Conservation (phyloP, 306 rosid species). For the Cyclanthera cordifolia region DNA sequence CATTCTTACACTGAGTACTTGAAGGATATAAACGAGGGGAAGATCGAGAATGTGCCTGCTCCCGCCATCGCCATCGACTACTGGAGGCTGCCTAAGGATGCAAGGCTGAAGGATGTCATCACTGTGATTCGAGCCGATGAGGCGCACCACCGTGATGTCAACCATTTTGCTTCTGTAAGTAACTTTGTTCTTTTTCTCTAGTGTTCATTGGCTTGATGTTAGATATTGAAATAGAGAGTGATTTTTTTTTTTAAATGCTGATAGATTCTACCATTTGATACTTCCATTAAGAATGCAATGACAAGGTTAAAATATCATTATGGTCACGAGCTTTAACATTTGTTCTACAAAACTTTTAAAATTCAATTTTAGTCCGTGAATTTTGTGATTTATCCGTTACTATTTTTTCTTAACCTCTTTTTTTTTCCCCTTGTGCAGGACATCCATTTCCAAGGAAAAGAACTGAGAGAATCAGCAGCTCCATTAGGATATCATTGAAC, state of each 20-base stretch:
- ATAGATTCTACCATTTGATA: too few species aligned
- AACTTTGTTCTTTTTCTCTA: too few species aligned
- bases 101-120: conserved; percentile 53
- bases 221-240: too few species aligned
- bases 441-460: conserved; percentile 54
- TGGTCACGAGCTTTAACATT: too few species aligned
- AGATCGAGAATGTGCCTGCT: conserved; percentile 57
- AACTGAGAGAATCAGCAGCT: conserved; percentile 62
- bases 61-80: conserved; percentile 84
- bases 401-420: background rate
- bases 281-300: too few species aligned
- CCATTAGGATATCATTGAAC: conserved; percentile 52
- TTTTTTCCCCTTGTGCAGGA: conserved; percentile 37
- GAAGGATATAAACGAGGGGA: conserved; percentile 42
- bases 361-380: too few species aligned
- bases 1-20: conserved; percentile 44
- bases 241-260: too few species aligned
- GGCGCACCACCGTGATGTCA: conserved; percentile 73
- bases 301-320: too few species aligned
- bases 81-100: conserved; percentile 65
- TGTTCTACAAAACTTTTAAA: too few species aligned
- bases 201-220: too few species aligned
- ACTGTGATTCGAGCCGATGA: conserved; percentile 70
- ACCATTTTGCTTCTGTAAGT: conserved; percentile 81
- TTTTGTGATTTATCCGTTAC: too few species aligned